Evolutionary conservation across 1,139 yeast species (phyloP).

Genomic region (Kurtzmaniella quercitrusa): DNA sequence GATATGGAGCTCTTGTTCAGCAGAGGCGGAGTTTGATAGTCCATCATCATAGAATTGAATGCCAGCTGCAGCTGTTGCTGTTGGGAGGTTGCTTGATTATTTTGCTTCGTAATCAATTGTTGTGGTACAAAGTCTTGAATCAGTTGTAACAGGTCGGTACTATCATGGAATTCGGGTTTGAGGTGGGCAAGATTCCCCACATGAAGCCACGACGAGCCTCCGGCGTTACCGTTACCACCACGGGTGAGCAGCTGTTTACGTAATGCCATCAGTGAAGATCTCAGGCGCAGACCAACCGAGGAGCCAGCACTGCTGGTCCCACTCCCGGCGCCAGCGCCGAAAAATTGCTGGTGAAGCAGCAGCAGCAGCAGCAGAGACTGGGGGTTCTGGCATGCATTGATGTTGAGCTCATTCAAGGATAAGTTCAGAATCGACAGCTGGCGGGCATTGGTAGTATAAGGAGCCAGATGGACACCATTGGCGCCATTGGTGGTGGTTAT

Average conservation of each 20-base stretch:
- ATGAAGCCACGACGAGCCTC: slow-evolving; percentile 40
- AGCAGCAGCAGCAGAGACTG: slow-evolving; percentile 8
- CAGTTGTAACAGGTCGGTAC: slow-evolving; percentile 43
- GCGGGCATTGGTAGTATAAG: slow-evolving; percentile 12
- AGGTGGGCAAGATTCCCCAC: slow-evolving; percentile 41
- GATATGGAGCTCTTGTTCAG: slow-evolving; percentile 34
- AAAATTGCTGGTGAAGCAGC: background rate
- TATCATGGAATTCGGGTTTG: slow-evolving; percentile 25
- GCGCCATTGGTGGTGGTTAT: slow-evolving; percentile 12
- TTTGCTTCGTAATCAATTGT: slow-evolving; percentile 28
- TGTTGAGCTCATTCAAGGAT: slow-evolving; percentile 39
- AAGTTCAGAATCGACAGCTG: slow-evolving; percentile 41
- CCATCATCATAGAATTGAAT: slow-evolving; percentile 36
- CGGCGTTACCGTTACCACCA: slow-evolving; percentile 27
- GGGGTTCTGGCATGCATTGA: slow-evolving; percentile 24
- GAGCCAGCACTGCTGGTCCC: background rate
- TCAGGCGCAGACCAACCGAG: slow-evolving; percentile 10
- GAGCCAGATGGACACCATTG: slow-evolving; percentile 3
- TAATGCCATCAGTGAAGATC: slow-evolving; percentile 27
- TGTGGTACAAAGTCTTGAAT: slow-evolving; percentile 45
- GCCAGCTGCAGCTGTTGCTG: slow-evolving; percentile 7
- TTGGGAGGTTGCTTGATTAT: slow-evolving; percentile 7
- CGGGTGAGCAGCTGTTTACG: slow-evolving; percentile 45
- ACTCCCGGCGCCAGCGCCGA: slow-evolving; percentile 2
- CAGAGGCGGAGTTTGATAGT: slow-evolving; percentile 42